Conservation (phyloP, 352 stramenopile species). For the Globisporangium barbulae region DNA sequence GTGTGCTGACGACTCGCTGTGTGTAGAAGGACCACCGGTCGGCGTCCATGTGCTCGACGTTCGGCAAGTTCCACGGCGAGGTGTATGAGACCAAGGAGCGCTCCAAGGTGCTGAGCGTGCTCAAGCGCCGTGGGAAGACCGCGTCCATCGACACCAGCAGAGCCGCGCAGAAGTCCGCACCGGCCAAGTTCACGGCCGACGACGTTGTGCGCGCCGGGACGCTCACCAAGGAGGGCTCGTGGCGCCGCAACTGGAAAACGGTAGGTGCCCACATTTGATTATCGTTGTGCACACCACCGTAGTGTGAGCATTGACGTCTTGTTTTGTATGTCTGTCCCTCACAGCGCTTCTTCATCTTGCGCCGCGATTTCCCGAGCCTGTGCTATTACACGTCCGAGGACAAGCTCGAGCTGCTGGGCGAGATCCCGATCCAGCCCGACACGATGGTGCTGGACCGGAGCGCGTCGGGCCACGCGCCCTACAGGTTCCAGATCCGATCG, state of each 20-base stretch:
- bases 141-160: conserved; percentile 16
- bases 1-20: neutral
- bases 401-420: conserved; percentile 72
- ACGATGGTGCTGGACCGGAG: conserved; percentile 75
- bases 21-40: conserved; percentile 18
- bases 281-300: neutral
- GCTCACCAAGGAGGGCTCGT: conserved; percentile 78
- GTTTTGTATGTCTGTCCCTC: neutral
- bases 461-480: conserved; percentile 45
- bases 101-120: conserved; percentile 69
- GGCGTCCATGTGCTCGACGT: conserved; percentile 40
- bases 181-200: conserved; percentile 67
- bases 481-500: conserved; percentile 67
- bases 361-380: conserved; percentile 65
- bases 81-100: conserved; percentile 77
- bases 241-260: conserved; percentile 85
- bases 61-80: conserved; percentile 72
- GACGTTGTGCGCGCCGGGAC: conserved; percentile 58
- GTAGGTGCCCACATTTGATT: conserved; percentile 18
- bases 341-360: conserved; percentile 76
- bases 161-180: conserved; percentile 22
- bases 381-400: conserved; percentile 85
- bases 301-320: neutral
- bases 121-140: conserved; percentile 60
- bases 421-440: conserved; percentile 66